Base-by-base conservation (phyloP, 2,329 filamentous ascomycete genomes). In the Podosphaera aphanis region DNA sequence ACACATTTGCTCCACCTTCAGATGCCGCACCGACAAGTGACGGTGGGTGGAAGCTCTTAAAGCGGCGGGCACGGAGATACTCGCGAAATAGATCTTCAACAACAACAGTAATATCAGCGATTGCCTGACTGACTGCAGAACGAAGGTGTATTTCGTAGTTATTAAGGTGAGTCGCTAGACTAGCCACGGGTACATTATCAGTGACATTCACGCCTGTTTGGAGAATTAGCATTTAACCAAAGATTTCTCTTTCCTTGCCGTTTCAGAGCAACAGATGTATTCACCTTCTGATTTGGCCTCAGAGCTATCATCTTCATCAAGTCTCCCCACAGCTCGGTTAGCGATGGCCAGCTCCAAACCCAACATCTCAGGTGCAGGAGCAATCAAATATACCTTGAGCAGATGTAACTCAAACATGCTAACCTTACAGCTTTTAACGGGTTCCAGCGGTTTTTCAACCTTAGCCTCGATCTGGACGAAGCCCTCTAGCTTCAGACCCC, bases 101-200 rank as follows among this genome's bases (percentile, higher is more conserved):
- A 37, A 62, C 61, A 49, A 57, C 56, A 36, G 56, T 53, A 21
- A 70, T 63, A 51, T 68, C 64, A 20, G 54, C 88, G 57, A 85
- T 84, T 48, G 86, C 84, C 61, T 92, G 83, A 64, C 90, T 92
- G 50, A 92, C 80, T 50, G 85, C 83, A 1, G 84, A 83, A 47
- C 90, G 79, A 59, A 94, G 81, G 65, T 94, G 86, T 66, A 98
- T 81, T 45, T 83, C 83, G 49, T 83, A 77, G 70, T 95, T 93
- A 68, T 93, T 81, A 61, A 95, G 74, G 49, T 74, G 80, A 10
- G 54, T 56, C 25, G 54, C 53, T 31, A 59, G 46, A 48, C 54
- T 55, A 25, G 92, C 86, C 45, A 81, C 71, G 1, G 86, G 83
- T 43, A 71, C 64, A 15, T 67, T 69, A 50, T 70, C 68, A 54